Percentiles rank a stretch among this genome's conserved stretches.
Evolutionary conservation across 2,329 filamentous ascomycete species (phyloP).

Genomic region (Sclerotinia glacialis): DNA sequence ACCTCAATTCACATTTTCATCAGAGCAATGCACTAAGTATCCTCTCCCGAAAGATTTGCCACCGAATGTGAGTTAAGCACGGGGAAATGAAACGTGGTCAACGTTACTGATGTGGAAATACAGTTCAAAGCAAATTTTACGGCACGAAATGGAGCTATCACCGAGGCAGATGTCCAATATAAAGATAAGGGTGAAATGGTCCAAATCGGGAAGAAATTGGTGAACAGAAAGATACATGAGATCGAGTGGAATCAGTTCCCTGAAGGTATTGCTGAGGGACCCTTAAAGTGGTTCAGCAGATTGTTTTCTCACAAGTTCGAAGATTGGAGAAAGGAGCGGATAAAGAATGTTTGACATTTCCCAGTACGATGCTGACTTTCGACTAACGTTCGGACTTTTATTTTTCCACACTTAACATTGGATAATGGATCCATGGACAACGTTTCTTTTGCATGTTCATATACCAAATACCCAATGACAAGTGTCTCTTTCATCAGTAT

Average conservation of each 20-base stretch:
- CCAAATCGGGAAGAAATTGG: background rate
- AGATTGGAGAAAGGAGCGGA: background rate
- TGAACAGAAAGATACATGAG: slow-evolving; percentile 45
- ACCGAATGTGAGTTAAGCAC: slow-evolving; percentile 12
- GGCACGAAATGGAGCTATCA: slow-evolving; percentile 31
- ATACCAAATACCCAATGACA: background rate
- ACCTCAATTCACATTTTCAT: slow-evolving; percentile 73
- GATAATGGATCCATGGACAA: background rate
- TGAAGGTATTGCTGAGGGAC: background rate
- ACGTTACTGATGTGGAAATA: slow-evolving; percentile 14
- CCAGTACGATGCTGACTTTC: background rate
- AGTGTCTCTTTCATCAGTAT: slow-evolving; percentile 8
- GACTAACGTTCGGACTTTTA: background rate
- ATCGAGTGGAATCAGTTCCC: slow-evolving; percentile 42
- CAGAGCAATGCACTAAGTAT: slow-evolving; percentile 42
- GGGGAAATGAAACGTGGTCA: background rate
- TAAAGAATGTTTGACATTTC: background rate
- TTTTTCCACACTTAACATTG: background rate
- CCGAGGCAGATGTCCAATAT: slow-evolving; percentile 25
- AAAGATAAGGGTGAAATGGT: background rate
- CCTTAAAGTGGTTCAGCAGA: slow-evolving; percentile 6
- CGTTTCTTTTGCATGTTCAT: slow-evolving; percentile 4
- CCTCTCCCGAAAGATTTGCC: slow-evolving; percentile 16
- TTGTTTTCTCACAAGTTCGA: background rate
- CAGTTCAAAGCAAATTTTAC: slow-evolving; percentile 29